Base-by-base conservation (phyloP, 139 green algal species). In the Chlorella sp. region DNA sequence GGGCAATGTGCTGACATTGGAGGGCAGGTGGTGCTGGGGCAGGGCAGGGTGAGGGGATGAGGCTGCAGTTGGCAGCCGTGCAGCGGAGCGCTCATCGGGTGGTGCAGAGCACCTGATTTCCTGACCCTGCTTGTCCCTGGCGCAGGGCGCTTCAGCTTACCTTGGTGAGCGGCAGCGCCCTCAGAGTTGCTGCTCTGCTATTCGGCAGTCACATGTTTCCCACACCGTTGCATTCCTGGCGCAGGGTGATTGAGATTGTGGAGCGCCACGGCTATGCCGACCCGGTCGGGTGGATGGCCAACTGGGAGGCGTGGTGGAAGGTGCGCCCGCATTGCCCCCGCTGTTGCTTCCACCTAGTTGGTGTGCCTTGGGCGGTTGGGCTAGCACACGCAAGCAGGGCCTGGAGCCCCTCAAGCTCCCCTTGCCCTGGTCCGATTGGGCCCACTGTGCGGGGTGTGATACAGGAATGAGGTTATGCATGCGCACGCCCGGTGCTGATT, bases 251-350 rank as follows among this genome's bases (percentile, higher is more conserved):
- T 5, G 77, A 60, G 0, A 56, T 83, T n/a, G 60, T 83, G 40
- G 60, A 64, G 40, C 28, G 58, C 60, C 26, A 73, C 19, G 77
- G 77, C n/a, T 83, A 43, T 38, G 77, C 58, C 6, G 77, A 83
- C 28, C 16, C 77, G 0, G 41, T 60, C 1, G 77, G 28, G 30
- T 83, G 77, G 77, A n/a, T 83, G 60, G 3, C 48, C 22, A 83
- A 83, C 60, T 83, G 77, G 77, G 58, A 83, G 58, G 60, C 43
- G 7, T 43, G 60, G 56, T 83, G 77, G 77, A 38, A 83, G 77
- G 77, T 83, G 77, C 1, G 76, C 36, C 24, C 32, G 3, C 20
- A 38, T 17, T 19, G 14, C 9, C 28, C 30, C 30, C 26, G 30
- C 28, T 40, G 7, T 34, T 54, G 38, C 24, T 76, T n/a, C n/a